Evolutionary conservation across 208 protist species (phyloP), one percentile per base, ranked within the genome.

Genomic region (Leishmania lainsoni): DNA sequence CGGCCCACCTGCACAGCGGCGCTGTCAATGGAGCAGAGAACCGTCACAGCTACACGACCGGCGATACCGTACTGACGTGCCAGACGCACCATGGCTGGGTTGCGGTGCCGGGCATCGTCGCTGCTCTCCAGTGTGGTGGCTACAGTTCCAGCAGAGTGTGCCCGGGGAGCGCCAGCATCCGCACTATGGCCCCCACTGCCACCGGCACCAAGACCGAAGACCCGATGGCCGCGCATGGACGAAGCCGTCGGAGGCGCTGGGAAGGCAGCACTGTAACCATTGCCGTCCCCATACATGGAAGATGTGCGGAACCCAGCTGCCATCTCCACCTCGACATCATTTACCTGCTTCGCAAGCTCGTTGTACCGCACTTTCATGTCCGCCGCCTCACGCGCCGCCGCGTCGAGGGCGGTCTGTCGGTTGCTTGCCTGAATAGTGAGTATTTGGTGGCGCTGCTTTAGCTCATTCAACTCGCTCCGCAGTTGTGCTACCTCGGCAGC

Each of bases 281-380:
- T 68, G 29, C 61, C 61, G 29, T 39, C 29, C 61, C 29, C 29
- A 68, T 68, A 68, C 3, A 68, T 39, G 29, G 61, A 14, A 68
- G 61, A 68, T 12, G 29, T 29, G n/a, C 75, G 59, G 39, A 89
- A 89, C 58, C 85, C 85, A 52, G 89, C 86, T 12, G 81, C 87
- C 51, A 81, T 70, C 42, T 78, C 84, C 48, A 84, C 76, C 69
- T 83, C 84, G 12, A 85, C 86, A 75, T 95, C 91, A 29, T 86
- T 75, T 49, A 92, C 79, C 35, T 88, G 83, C 49, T 83, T 81
- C 32, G 81, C 86, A 35, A 89, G 71, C 16, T 83, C 83, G 63
- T 93, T 90, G 81, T 85, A 93, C 1, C 88, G 85, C 32, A 76
- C 73, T 22, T 86, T 90, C 86, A 91, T 83, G 39, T 95, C 88